Base-by-base conservation (phyloP, 441 rosid genomes). In the Erodium moschatum region DNA sequence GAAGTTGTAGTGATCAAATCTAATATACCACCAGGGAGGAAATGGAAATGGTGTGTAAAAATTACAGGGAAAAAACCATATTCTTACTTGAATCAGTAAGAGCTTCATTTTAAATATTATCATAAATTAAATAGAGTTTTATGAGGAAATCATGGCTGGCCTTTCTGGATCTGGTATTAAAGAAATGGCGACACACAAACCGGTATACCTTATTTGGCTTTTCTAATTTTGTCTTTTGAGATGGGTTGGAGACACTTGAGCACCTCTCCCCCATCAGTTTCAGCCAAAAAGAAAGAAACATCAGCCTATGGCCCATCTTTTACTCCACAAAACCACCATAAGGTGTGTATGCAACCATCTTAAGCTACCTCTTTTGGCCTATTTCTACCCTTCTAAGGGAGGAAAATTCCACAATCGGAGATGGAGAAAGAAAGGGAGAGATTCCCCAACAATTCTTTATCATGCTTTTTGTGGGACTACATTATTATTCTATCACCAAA, bases 181-280 rank as follows among this genome's bases (percentile, higher is more conserved):
- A 21, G 2, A 76, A 38, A 48, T 19, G 46, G 46, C 10, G 10
- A 40, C 11, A 9, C 46, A 38, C 8, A 20, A 44, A 67, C 66
- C 66, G 54, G 67, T 19, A 69, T 64, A 52, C 67, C 58, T 73
- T 48, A 65, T 72, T 78, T 76, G 72, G 75, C 74, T 75, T 73
- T 67, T 78, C 63, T 24, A n/a, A 62, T 64, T 66, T 66, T 80
- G 83, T 69, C 83, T 73, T 77, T 77, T 78, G 83, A 64, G 77
- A 66, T 72, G 71, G 60, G 58, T 46, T 75, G 65, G 73, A 71
- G 83, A 70, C 78, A 71, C 68, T 67, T 65, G 48, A 54, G 69
- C 27, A 24, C 27, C 27, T 24, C 27, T 24, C 27, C 27, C 27
- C 27, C 27, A 24, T 24, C 27, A 24, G 27, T 24, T 24, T 24